Conservation (phyloP, 2,329 filamentous ascomycete genomes). For the Pseudocercospora macadamiae region DNA sequence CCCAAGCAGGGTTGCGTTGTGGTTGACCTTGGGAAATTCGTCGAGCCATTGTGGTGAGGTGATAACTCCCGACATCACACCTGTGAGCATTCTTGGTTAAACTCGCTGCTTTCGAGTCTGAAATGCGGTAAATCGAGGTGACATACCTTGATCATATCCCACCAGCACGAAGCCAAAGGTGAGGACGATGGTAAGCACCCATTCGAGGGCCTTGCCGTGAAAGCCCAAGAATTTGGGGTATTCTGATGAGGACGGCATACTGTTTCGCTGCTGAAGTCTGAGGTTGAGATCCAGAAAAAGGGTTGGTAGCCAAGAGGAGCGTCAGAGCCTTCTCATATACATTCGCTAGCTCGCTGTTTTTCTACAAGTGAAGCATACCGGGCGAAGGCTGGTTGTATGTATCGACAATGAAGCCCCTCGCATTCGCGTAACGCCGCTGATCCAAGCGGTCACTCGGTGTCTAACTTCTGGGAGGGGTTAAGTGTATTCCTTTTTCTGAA, state of each 20-base stretch:
- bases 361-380: too few species aligned
- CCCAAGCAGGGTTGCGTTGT: neutral
- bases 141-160: constrained; percentile 7
- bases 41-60: constrained; percentile 3
- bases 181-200: constrained; percentile 2
- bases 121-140: too few species aligned
- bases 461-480: neutral
- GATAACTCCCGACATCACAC: constrained; percentile 9
- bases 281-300: neutral
- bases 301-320: neutral
- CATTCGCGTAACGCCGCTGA: neutral
- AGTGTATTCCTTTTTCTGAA: neutral
- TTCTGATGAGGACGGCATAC: neutral
- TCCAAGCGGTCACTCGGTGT: neutral
- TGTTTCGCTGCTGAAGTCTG: neutral
- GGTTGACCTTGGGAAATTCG: constrained; percentile 3
- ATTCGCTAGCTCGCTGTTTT: neutral
- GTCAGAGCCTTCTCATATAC: neutral
- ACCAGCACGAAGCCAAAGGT: constrained; percentile 10
- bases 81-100: neutral
- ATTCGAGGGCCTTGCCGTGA: constrained; percentile 9
- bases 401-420: neutral
- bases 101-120: too few species aligned
- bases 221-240: constrained; percentile 8
- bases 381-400: too few species aligned